Conservation (phyloP, 225 moss, liverwort and hornwort genomes). For the Physcomitrellopsis africana region DNA sequence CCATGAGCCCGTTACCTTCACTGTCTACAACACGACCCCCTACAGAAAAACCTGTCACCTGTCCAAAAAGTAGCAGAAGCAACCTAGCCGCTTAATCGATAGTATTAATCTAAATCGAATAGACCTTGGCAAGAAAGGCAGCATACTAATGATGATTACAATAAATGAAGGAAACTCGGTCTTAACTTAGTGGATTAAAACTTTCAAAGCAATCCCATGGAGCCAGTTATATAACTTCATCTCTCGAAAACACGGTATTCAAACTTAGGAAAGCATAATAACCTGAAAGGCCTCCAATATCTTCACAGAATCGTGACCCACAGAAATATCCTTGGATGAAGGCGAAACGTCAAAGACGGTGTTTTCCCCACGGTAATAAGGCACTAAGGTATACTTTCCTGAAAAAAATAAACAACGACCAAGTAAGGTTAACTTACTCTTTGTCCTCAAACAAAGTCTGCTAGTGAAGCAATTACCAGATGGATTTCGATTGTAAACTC, state of each 20-base stretch:
- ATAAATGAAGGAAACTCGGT: too few relatives aligned
- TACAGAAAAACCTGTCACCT: slow-evolving; percentile 95
- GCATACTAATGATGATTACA: too few relatives aligned
- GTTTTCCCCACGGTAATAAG: slow-evolving; percentile 84
- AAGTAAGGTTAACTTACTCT: neutral
- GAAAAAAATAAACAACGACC: slow-evolving; percentile 1
- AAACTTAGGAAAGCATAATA: neutral
- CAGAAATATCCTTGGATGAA: slow-evolving; percentile 57
- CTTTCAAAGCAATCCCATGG: neutral
- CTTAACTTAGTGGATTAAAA: neutral
- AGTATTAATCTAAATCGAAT: slow-evolving; percentile 32
- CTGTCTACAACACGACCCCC: slow-evolving; percentile 76
- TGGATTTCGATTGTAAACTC: neutral
- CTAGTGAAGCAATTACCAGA: slow-evolving; percentile 4
- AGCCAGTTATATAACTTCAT: too few relatives aligned
- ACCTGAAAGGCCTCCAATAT: slow-evolving; percentile 72
- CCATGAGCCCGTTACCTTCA: slow-evolving; percentile 72
- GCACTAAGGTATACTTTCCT: slow-evolving; percentile 71
- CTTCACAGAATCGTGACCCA: slow-evolving; percentile 70
- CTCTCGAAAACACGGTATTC: neutral
- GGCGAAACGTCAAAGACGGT: slow-evolving; percentile 88
- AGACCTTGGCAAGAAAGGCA: neutral
- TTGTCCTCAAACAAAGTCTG: neutral
- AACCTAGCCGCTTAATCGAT: slow-evolving; percentile 54
- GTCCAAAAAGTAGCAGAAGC: slow-evolving; percentile 25